A percentile compares a stretch with the other conserved stretches of the same genome.
Conservation (phyloP, 768 basidiomycete genomes). For the Cytidiella melzeri region DNA sequence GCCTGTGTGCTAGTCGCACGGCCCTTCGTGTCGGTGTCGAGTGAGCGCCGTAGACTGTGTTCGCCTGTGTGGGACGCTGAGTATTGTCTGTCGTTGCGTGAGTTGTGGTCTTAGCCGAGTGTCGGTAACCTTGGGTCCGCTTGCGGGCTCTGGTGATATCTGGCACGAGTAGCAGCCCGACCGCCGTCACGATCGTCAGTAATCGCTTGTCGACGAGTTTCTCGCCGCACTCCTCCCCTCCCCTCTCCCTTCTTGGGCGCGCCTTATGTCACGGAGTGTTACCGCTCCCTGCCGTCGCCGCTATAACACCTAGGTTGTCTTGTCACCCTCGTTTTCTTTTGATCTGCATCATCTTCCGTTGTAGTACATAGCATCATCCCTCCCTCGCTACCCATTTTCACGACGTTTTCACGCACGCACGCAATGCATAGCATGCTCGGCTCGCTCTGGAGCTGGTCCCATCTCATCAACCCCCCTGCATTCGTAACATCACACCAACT, state of each 20-base stretch:
- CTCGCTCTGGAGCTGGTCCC: constrained; percentile 14
- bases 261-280: constrained; percentile 9
- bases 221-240: not conserved
- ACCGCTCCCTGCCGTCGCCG: constrained; percentile 1
- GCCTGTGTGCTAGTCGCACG: constrained; percentile 21
- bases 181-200: not conserved
- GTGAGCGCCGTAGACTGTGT: not conserved
- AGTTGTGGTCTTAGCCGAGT: constrained; percentile 15
- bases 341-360: not conserved
- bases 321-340: constrained; percentile 1
- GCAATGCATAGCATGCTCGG: constrained; percentile 8
- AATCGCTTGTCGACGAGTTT: constrained; percentile 3
- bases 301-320: constrained; percentile 13
- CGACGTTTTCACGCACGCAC: no score
- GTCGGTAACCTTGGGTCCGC: constrained; percentile 14
- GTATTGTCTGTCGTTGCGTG: constrained; percentile 1
- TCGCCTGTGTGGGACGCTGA: not conserved
- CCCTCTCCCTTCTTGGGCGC: no score
- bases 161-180: constrained; percentile 4
- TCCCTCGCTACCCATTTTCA: no score
- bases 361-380: constrained; percentile 3
- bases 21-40: not conserved
- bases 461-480: not conserved
- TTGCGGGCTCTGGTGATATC: constrained; percentile 10
- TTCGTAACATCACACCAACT: not conserved